Evolutionary conservation across 306 rosid genomes (phyloP).

Genomic region (Medicago arabica): DNA sequence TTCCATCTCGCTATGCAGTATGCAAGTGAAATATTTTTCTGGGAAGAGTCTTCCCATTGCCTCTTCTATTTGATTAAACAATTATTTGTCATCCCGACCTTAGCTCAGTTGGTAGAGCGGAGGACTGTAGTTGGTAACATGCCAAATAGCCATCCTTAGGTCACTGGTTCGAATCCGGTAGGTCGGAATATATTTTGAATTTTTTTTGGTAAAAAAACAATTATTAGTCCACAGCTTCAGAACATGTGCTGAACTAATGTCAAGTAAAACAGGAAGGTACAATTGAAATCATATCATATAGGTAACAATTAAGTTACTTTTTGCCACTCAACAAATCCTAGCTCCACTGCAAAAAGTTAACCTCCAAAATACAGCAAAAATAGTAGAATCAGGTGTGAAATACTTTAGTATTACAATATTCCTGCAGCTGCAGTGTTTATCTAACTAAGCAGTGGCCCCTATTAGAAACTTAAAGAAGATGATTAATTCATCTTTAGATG

Average conservation of each 20-base stretch:
- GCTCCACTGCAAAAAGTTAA: neutral
- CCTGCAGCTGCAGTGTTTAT: neutral
- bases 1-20: no score
- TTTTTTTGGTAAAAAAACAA: neutral
- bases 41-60: neutral
- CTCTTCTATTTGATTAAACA: neutral
- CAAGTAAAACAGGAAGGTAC: constrained; percentile 1
- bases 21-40: neutral
- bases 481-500: no score
- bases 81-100: neutral
- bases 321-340: neutral
- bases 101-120: no score
- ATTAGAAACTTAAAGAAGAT: no score
- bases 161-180: no score
- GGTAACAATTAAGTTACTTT: neutral
- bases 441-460: neutral
- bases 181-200: no score
- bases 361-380: neutral
- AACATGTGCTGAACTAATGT: constrained; percentile 2
- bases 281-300: neutral
- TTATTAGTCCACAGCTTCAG: constrained; percentile 3
- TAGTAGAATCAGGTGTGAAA: neutral
- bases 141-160: no score
- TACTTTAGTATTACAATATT: constrained; percentile 1
- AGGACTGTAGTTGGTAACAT: no score